Percentiles rank a stretch among this genome's conserved stretches.
Evolutionary conservation across 352 stramenopile genomes (phyloP).

Genomic region (Blastocystis sp.): DNA sequence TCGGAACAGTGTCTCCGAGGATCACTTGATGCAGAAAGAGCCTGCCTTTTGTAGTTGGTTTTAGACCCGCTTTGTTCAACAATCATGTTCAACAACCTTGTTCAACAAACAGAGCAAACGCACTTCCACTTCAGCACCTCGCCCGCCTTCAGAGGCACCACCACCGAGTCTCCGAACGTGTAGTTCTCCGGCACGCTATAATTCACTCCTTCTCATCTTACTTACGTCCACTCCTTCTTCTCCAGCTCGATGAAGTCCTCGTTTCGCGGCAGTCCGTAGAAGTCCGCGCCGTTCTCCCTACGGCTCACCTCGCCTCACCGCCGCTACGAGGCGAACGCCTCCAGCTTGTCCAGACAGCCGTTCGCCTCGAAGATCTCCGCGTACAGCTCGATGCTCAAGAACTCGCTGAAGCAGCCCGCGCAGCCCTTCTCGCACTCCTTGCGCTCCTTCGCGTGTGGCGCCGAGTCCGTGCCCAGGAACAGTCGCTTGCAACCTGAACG

Average conservation of each 20-base stretch:
- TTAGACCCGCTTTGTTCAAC: neutral
- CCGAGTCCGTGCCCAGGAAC: slow-evolving; percentile 95
- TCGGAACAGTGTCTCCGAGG: neutral
- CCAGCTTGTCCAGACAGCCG: slow-evolving; percentile 86
- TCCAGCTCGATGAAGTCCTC: slow-evolving; percentile 37
- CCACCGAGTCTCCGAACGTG: slow-evolving; percentile 42
- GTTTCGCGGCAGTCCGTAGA: slow-evolving; percentile 91
- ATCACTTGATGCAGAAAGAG: neutral
- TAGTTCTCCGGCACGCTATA: slow-evolving; percentile 38
- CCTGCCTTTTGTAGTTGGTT: neutral
- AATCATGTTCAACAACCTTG: too few relatives aligned
- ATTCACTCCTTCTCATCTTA: slow-evolving; percentile 1
- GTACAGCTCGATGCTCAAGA: slow-evolving; percentile 93
- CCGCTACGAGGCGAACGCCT: slow-evolving; percentile 83
- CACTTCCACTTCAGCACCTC: slow-evolving; percentile 56
- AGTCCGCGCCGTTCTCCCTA: slow-evolving; percentile 87
- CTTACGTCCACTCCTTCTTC: slow-evolving; percentile 46
- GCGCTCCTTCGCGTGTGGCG: slow-evolving; percentile 84
- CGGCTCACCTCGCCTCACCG: neutral
- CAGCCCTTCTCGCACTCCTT: slow-evolving; percentile 84
- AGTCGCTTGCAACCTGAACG: slow-evolving; percentile 89
- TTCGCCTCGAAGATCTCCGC: slow-evolving; percentile 90
- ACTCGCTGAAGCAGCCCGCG: slow-evolving; percentile 89
- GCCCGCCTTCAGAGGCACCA: slow-evolving; percentile 45
- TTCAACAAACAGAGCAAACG: slow-evolving; percentile 19